A percentile compares a stretch with the other conserved stretches of the same genome.
These are phyloP conservation scores for Knufia fluminis DNA, from an alignment of 2,329 filamentous ascomycete genomes.

Conservation along the genomic window DNA sequence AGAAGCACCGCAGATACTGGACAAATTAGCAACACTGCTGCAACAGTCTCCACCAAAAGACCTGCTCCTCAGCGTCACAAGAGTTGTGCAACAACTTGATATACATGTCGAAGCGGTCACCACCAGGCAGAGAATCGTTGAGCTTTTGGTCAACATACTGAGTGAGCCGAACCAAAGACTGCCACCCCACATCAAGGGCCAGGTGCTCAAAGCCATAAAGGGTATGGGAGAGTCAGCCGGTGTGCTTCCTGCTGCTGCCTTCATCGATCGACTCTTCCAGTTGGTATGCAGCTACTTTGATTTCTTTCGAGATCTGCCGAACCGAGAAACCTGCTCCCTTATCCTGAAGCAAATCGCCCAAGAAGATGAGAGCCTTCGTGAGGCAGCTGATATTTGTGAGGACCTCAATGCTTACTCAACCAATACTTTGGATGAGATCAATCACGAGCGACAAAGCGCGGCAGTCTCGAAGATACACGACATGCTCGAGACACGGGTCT, in stretches of 20 bases:
- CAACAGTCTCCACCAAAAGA: slow-evolving; percentile 15
- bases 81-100: slow-evolving; percentile 15
- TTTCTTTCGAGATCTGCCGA: slow-evolving; percentile 75
- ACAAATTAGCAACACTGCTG: slow-evolving; percentile 73
- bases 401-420: slow-evolving; percentile 72
- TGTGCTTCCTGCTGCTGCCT: slow-evolving; percentile 33
- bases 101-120: slow-evolving; percentile 13
- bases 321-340: slow-evolving; percentile 62
- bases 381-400: slow-evolving; percentile 58
- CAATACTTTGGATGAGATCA: slow-evolving; percentile 69
- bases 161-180: slow-evolving; percentile 44
- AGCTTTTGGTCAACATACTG: slow-evolving; percentile 36
- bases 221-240: slow-evolving; percentile 12
- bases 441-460: slow-evolving; percentile 71
- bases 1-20: slow-evolving; percentile 47
- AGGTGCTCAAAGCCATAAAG: slow-evolving; percentile 13
- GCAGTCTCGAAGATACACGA: slow-evolving; percentile 68
- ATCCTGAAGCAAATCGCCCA: slow-evolving; percentile 63
- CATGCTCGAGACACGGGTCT: slow-evolving; percentile 49
- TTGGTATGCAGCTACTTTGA: slow-evolving; percentile 76
- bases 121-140: slow-evolving; percentile 12
- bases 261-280: slow-evolving; percentile 59
- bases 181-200: slow-evolving; percentile 17
- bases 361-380: slow-evolving; percentile 52
- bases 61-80: slow-evolving; percentile 15